Base-by-base conservation (phyloP, 75 land plant species). In the Pinus albicaulis region DNA sequence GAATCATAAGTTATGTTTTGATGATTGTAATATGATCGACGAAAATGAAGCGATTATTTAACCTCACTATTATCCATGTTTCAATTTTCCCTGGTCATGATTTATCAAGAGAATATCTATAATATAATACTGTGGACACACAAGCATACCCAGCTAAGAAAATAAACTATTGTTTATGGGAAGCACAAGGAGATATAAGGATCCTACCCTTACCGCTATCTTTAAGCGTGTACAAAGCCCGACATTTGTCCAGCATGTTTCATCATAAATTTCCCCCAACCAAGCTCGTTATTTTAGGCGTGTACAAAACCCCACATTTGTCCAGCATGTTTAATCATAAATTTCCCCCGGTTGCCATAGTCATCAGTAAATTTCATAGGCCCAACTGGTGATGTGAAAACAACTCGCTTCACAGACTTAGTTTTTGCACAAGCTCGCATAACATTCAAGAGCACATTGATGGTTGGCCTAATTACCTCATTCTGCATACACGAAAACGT, bases 361-460 rank as follows among this genome's bases (percentile, higher is more conserved):
- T 80, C 82, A 19, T 86, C 59, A 11, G 86, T 79, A 55, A 84
- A 77, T 20, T 5, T 5, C 12, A 87, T 73, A 24, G 80, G 64
- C 10, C 91, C 83, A 2, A 89, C 90, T 1, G 92, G 82, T 4
- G 94, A 89, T 2, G 97, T 94, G 81, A 91, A 82, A 8, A 94
- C 82, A 1, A 91, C 69, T 34, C 83, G 81, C 73, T 78, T 79
- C 22, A 91, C 88, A 11, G 76, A 77, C 56, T 79, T 81, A 0
- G 86, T 81, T 25, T 80, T 69, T 26, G 74, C 57, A 64, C 87
- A 85, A 0, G 92, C 78, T 78, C 74, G 82, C 81, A 93, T 78
- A 48, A 93, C 82, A 80, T 79, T 81, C 76, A 91, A 56, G 16
- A 90, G 59, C 12, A 93, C 96, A 6, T 91, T 74, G 8, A 93